Evolutionary conservation across 306 rosid genomes (phyloP).

Genomic region (Aeschynomene evenia): DNA sequence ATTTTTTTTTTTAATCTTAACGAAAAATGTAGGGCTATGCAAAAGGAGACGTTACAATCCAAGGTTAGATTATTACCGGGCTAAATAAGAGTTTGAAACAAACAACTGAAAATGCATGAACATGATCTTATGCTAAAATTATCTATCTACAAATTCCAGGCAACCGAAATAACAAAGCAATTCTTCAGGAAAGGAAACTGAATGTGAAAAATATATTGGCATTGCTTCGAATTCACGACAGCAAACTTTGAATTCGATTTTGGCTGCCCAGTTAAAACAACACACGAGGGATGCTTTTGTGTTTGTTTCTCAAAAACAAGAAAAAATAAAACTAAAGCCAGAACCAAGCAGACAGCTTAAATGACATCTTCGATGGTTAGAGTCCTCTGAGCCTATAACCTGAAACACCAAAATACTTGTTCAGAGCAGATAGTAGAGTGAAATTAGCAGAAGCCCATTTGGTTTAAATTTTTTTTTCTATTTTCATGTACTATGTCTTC

Average conservation of each 20-base stretch:
- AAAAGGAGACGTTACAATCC: background rate
- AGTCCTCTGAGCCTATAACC: constrained; percentile 59
- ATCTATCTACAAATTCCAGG: constrained; percentile 4
- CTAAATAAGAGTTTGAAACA: background rate
- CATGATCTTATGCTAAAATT: background rate
- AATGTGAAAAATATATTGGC: constrained; percentile 31
- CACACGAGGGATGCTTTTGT: background rate
- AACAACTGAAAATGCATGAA: background rate
- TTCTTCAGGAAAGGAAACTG: constrained; percentile 1
- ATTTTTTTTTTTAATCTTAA: background rate
- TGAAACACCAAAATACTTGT: constrained; percentile 42
- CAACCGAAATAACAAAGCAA: constrained; percentile 23
- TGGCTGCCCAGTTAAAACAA: constrained; percentile 13
- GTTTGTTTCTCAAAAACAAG: background rate
- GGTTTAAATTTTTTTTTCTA: too few relatives aligned
- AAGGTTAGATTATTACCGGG: background rate
- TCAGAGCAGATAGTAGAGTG: constrained; percentile 1
- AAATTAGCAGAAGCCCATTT: constrained; percentile 16
- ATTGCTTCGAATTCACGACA: constrained; percentile 6
- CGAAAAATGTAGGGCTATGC: too few relatives aligned
- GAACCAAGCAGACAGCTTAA: constrained; percentile 20
- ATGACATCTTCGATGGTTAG: constrained; percentile 20
- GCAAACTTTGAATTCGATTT: constrained; percentile 4
- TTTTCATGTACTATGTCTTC: too few relatives aligned
- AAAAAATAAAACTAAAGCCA: background rate